These are phyloP conservation scores for Sordaria brevicollis DNA, from an alignment of 495 filamentous ascomycete genomes.

Conservation along the genomic window DNA sequence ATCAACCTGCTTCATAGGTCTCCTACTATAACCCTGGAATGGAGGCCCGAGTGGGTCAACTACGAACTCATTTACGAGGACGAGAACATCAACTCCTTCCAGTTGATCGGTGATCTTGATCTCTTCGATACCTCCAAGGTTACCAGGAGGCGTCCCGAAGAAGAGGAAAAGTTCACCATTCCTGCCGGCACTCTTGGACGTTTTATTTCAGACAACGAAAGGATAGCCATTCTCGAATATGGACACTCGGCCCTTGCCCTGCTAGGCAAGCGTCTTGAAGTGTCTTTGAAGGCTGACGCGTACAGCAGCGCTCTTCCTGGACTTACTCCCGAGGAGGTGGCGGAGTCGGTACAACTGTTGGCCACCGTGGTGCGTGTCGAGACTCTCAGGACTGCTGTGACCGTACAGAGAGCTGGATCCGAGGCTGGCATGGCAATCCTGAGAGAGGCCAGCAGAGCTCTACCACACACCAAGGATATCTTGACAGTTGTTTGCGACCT, in stretches of 20 bases:
- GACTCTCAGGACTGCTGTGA: conserved; percentile 15
- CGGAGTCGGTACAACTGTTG: conserved; percentile 31
- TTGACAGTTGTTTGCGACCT: conserved; percentile 72
- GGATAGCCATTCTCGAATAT: conserved; percentile 49
- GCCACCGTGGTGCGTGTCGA: conserved; percentile 33
- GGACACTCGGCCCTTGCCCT: conserved; percentile 68
- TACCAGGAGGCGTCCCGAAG: conserved; percentile 15
- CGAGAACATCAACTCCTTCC: conserved; percentile 63
- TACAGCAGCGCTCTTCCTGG: conserved; percentile 23
- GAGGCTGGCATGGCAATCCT: conserved; percentile 42
- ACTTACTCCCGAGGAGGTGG: conserved; percentile 25
- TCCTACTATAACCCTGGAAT: conserved; percentile 58
- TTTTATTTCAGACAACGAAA: conserved; percentile 52
- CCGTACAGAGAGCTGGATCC: conserved; percentile 12
- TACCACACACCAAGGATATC: conserved; percentile 66
- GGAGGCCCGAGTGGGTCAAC: conserved; percentile 42
- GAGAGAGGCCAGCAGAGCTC: conserved; percentile 60
- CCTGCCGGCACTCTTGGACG: conserved; percentile 58
- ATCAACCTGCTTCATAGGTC: conserved; percentile 50
- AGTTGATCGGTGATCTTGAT: conserved; percentile 40
- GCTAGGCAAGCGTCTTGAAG: conserved; percentile 62
- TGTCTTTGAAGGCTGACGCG: conserved; percentile 31
- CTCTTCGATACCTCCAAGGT: conserved; percentile 35
- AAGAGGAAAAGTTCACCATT: conserved; percentile 38
- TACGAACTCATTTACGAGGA: conserved; percentile 74